Evolutionary conservation across 169 alveolate genomes (phyloP).

Genomic region (Plasmodium berghei): DNA sequence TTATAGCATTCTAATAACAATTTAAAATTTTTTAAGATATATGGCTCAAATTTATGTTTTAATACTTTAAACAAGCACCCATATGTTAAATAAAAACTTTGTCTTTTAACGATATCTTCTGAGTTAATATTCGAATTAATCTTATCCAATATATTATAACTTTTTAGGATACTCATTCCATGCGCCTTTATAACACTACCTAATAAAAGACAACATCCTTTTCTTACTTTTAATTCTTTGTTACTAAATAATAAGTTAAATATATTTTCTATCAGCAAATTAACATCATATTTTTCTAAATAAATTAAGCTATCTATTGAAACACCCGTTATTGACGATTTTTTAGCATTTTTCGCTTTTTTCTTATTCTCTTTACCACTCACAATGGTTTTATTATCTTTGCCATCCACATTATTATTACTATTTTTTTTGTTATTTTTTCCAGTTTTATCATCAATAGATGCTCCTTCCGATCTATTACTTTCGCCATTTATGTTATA

Average conservation of each 20-base stretch:
- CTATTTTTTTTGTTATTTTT: not conserved
- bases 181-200: conserved; percentile 76
- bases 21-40: conserved; percentile 50
- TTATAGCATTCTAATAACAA: conserved; percentile 74
- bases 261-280: conserved; percentile 28
- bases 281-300: conserved; percentile 50
- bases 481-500: not conserved
- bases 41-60: conserved; percentile 67
- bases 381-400: not conserved
- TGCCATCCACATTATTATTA: not conserved
- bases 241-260: conserved; percentile 25
- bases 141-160: conserved; percentile 33
- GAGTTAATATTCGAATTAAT: conserved; percentile 54
- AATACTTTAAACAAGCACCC: conserved; percentile 72
- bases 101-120: conserved; percentile 67
- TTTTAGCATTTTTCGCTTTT: conserved; percentile 5
- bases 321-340: not conserved
- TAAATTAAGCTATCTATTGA: conserved; percentile 21
- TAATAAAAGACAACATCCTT: conserved; percentile 62
- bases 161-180: conserved; percentile 47
- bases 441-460: not conserved
- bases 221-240: conserved; percentile 70
- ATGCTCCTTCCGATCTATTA: not conserved
- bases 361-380: conserved; percentile 10
- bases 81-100: conserved; percentile 69